These are phyloP conservation scores for Acanthamoeba royreba DNA, from an alignment of 208 protist genomes.

Conservation along the genomic window DNA sequence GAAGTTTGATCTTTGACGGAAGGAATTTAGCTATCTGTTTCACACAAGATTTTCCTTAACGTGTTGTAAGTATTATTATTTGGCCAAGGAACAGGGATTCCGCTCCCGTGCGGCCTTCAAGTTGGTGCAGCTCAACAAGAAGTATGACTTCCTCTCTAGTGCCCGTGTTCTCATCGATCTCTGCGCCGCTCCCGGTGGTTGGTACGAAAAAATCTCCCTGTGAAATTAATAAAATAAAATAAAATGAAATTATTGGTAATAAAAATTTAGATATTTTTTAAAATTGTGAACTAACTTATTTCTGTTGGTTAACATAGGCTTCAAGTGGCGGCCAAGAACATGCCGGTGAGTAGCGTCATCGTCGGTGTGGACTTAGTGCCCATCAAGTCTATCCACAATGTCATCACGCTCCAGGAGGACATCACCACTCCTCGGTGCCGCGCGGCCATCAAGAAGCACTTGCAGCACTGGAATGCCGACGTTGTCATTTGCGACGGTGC, in stretches of 20 bases:
- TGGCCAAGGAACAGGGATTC: conserved; percentile 98
- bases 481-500: conserved; percentile 98
- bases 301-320: no score
- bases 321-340: conserved; percentile 93
- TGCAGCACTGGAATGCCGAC: conserved; percentile 91
- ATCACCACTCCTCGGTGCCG: conserved; percentile 97
- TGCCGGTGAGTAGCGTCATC: conserved; percentile 92
- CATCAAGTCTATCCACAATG: conserved; percentile 95
- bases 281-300: no score
- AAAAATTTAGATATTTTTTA: no score
- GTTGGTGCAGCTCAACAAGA: conserved; percentile 98
- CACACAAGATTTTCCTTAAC: neutral
- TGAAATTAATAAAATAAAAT: no score
- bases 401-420: conserved; percentile 95
- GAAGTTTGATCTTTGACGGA: no score
- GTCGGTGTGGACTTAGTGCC: conserved; percentile 96
- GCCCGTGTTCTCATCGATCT: conserved; percentile 82
- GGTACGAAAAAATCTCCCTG: no score
- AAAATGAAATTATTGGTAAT: no score
- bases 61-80: conserved; percentile 90
- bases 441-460: conserved; percentile 88
- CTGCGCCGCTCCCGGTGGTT: conserved; percentile 96
- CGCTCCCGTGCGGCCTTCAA: conserved; percentile 98
- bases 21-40: no score
- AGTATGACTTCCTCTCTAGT: conserved; percentile 96